Evolutionary conservation across 2,329 filamentous ascomycete genomes (phyloP).

Genomic region (Thelonectria olida): DNA sequence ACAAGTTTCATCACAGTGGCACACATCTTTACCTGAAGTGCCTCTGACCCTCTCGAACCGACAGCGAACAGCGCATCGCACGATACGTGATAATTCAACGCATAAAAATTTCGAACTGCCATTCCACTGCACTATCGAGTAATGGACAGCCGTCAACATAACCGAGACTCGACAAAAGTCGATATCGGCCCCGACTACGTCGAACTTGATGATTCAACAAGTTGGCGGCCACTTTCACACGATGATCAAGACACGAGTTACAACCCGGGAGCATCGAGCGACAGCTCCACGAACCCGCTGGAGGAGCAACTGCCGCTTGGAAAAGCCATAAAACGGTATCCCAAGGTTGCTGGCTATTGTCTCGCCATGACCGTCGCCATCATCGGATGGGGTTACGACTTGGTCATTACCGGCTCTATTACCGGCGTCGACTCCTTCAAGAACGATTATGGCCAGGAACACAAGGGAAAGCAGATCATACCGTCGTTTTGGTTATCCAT

Average conservation of each 20-base stretch:
- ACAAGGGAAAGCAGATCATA: constrained; percentile 38
- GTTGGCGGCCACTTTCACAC: constrained; percentile 13
- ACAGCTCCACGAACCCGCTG: not conserved
- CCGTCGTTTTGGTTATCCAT: constrained; percentile 39
- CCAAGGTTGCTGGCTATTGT: constrained; percentile 39
- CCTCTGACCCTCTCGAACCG: not conserved
- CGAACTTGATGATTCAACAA: constrained; percentile 1
- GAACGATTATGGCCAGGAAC: constrained; percentile 39
- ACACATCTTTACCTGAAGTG: not conserved
- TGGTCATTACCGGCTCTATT: constrained; percentile 40
- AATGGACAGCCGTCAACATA: not conserved
- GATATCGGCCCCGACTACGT: constrained; percentile 21
- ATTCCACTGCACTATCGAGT: not conserved
- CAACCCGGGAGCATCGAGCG: constrained; percentile 6
- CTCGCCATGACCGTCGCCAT: constrained; percentile 40
- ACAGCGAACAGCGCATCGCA: too few species aligned
- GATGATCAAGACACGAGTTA: constrained; percentile 15
- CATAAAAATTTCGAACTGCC: not conserved
- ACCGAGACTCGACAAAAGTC: not conserved
- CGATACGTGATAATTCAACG: too few species aligned
- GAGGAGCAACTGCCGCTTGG: constrained; percentile 36
- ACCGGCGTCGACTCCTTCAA: constrained; percentile 41
- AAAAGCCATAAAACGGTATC: constrained; percentile 38
- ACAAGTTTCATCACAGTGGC: too few species aligned
- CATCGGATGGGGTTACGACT: constrained; percentile 44